Evolutionary conservation across 2,329 filamentous ascomycete species (phyloP).

Genomic region (Lasiodiplodia theobromae): DNA sequence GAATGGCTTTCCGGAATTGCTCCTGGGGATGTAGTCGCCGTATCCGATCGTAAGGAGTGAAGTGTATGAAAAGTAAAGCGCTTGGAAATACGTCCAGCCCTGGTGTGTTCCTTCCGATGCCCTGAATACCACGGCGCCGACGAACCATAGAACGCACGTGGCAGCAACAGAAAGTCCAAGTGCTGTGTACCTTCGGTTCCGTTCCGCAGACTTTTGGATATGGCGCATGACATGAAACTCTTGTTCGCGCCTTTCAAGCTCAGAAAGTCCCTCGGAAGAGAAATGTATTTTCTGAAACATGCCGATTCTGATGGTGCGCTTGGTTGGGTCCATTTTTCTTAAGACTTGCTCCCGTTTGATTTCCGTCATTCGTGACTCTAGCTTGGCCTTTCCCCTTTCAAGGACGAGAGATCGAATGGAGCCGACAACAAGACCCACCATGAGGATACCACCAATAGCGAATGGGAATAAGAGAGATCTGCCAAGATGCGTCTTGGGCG

Average conservation of each 20-base stretch:
- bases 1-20: conserved; percentile 61
- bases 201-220: conserved; percentile 47
- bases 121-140: conserved; percentile 60
- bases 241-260: conserved; percentile 53
- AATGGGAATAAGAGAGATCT: conserved; percentile 61
- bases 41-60: conserved; percentile 64
- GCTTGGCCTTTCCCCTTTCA: conserved; percentile 59
- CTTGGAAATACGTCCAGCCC: conserved; percentile 60
- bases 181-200: conserved; percentile 49
- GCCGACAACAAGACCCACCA: conserved; percentile 63
- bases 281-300: conserved; percentile 51
- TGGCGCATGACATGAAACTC: conserved; percentile 56
- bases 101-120: conserved; percentile 51
- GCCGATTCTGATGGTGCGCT: conserved; percentile 52
- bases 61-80: conserved; percentile 62
- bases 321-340: conserved; percentile 46
- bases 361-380: conserved; percentile 58
- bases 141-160: conserved; percentile 52
- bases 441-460: conserved; percentile 62
- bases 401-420: conserved; percentile 59
- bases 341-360: conserved; percentile 55
- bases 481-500: conserved; percentile 58
- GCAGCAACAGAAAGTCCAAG: conserved; percentile 49
- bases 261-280: conserved; percentile 47
- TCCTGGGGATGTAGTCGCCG: conserved; percentile 56